These are phyloP conservation scores for Arthrobotrys conoides DNA, from an alignment of 2,329 filamentous ascomycete genomes.

Conservation along the genomic window DNA sequence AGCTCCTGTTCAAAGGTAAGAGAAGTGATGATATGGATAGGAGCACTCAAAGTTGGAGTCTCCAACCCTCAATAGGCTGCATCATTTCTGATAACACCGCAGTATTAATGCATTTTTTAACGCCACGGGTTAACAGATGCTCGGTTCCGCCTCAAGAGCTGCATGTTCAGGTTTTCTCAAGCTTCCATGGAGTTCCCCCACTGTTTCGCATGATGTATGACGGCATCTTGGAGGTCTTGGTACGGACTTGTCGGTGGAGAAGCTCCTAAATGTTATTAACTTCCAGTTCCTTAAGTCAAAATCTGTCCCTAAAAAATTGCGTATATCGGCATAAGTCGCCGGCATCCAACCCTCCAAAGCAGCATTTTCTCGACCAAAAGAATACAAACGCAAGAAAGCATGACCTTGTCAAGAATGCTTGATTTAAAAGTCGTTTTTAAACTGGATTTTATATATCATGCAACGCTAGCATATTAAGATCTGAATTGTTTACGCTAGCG, in stretches of 20 bases:
- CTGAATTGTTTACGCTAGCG: slow-evolving; percentile 5
- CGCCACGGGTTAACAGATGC: neutral
- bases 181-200: slow-evolving; percentile 6
- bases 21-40: neutral
- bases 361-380: neutral
- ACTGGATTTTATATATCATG: neutral
- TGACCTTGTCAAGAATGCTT: slow-evolving; percentile 31
- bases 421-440: slow-evolving; percentile 29
- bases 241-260: slow-evolving; percentile 44
- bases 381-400: neutral
- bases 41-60: neutral
- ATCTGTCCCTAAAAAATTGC: slow-evolving; percentile 13
- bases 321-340: slow-evolving; percentile 34
- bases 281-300: neutral
- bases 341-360: neutral
- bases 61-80: neutral
- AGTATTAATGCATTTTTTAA: neutral
- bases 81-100: neutral
- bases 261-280: neutral
- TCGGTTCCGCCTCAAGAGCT: slow-evolving; percentile 16
- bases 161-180: neutral
- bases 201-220: slow-evolving; percentile 27
- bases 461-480: slow-evolving; percentile 14
- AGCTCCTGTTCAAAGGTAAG: neutral
- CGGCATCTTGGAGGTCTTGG: slow-evolving; percentile 8